Evolutionary conservation across 2,329 filamentous ascomycete genomes (phyloP).

Genomic region (Stachybotrys elegans): DNA sequence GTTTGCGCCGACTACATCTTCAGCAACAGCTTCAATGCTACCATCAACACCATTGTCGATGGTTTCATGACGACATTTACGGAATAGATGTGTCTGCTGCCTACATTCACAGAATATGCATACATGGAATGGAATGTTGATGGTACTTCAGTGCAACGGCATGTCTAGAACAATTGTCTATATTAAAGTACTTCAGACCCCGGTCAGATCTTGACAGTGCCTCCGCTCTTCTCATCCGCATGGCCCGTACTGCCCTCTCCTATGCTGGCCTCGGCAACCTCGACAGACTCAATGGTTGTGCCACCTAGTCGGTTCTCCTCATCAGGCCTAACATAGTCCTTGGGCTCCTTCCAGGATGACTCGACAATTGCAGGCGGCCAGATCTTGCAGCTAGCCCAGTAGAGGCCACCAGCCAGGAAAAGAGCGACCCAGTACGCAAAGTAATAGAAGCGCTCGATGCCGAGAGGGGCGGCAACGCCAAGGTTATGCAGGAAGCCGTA

Average conservation of each 20-base stretch:
- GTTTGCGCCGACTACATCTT: constrained; percentile 14
- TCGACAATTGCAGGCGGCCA: neutral
- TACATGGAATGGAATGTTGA: too few relatives aligned
- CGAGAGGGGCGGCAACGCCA: neutral
- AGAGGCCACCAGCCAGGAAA: neutral
- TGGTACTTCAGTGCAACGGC: too few relatives aligned
- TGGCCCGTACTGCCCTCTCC: too few relatives aligned
- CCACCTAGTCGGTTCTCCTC: neutral
- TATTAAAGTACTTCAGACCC: too few relatives aligned
- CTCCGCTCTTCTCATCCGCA: too few relatives aligned
- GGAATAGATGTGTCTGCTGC: too few relatives aligned
- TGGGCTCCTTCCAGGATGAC: neutral
- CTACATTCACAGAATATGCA: too few relatives aligned
- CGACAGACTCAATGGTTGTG: neutral
- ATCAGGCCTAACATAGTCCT: neutral
- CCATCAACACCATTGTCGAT: neutral
- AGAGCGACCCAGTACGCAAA: neutral
- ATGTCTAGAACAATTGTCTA: too few relatives aligned
- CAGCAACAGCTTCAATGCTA: neutral
- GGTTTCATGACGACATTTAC: neutral
- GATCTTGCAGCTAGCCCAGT: neutral
- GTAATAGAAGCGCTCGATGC: neutral
- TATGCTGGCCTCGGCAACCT: too few relatives aligned
- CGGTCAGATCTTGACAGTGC: too few relatives aligned
- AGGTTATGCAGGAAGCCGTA: constrained; percentile 3